Evolutionary conservation across 2,329 filamentous ascomycete genomes (phyloP), one percentile per base, ranked within the genome.

Genomic region (Diaporthe velutina): DNA sequence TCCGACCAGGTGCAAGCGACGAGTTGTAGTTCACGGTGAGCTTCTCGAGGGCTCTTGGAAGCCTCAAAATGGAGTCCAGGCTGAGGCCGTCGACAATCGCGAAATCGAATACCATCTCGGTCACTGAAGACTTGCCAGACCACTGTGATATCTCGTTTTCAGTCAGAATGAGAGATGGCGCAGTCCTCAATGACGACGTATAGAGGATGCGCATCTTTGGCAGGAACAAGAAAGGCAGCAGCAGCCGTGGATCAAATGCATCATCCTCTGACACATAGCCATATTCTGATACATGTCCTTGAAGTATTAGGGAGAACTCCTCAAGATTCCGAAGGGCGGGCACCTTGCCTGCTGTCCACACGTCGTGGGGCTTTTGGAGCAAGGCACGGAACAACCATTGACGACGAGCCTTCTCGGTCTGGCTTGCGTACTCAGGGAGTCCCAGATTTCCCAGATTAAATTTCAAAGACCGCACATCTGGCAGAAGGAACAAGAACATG

Each of bases 141-240:
- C 19, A 48, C 15, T 64, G 35, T 28, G 38, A 30, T 6, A 15
- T 45, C 9, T 66, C 40, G 2, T 10, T 9, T n/a, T 48, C 25
- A 13, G 10, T 45, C 4, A 48, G 3, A 1, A 30, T 6, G 25
- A 48, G 60, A 15, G 28, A 33, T 15, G 25, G 19, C 7, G 2
- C 40, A 19, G 25, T 50, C 4, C 4, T 2, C 6, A 66, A n/a
- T 3, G n/a, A n/a, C 42, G 61, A 66, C 2, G 28, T 35, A 19
- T 66, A 50, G 28, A 66, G 25, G 4, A 42, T 66, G 30, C 61
- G 61, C 30, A 66, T 66, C 42, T 66, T 35, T n/a, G 61, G 61
- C 10, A 66, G 42, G 19, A 66, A 30, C 61, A 50, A 35, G 25
- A 66, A 66, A 22, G 42, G 61, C 22, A 66, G 22, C 30, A 66